Conservation (phyloP, 345 rosid genomes). For the Gossypium arboreum region DNA sequence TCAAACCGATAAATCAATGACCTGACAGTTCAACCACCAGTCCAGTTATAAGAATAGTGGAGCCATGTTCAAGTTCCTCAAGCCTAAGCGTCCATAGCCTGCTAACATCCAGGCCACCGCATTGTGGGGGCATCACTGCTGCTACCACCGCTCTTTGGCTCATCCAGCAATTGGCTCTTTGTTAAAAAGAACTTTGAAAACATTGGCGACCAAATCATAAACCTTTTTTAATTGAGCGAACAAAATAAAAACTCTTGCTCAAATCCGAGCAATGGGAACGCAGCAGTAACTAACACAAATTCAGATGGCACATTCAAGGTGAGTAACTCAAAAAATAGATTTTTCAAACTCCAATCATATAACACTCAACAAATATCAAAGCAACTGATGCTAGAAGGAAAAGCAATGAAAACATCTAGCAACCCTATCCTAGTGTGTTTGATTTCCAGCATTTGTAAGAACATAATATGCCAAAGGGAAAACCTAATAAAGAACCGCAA, state of each 20-base stretch:
- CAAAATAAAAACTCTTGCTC: too few species aligned
- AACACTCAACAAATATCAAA: background rate
- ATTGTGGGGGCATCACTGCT: constrained; percentile 78
- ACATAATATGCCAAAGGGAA: background rate
- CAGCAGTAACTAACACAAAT: too few species aligned
- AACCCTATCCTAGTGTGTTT: background rate
- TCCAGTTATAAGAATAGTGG: background rate
- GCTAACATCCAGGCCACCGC: constrained; percentile 64
- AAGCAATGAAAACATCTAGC: background rate
- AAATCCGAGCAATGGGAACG: too few species aligned
- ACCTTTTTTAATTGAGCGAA: too few species aligned
- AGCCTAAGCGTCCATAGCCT: constrained; percentile 57
- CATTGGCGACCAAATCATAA: too few species aligned
- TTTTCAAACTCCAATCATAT: background rate
- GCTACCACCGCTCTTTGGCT: constrained; percentile 58
- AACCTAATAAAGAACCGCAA: background rate
- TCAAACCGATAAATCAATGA: too few species aligned
- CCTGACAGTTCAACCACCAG: too few species aligned
- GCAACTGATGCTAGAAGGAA: background rate
- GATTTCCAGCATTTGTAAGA: background rate
- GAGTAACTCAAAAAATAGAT: background rate
- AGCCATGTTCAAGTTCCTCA: constrained; percentile 37
- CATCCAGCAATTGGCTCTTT: constrained; percentile 33
- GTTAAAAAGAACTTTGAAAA: too few species aligned
- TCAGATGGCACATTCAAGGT: background rate